Evolutionary conservation across 805 yeast genomes (phyloP).

Genomic region (Starmerella roubikii): DNA sequence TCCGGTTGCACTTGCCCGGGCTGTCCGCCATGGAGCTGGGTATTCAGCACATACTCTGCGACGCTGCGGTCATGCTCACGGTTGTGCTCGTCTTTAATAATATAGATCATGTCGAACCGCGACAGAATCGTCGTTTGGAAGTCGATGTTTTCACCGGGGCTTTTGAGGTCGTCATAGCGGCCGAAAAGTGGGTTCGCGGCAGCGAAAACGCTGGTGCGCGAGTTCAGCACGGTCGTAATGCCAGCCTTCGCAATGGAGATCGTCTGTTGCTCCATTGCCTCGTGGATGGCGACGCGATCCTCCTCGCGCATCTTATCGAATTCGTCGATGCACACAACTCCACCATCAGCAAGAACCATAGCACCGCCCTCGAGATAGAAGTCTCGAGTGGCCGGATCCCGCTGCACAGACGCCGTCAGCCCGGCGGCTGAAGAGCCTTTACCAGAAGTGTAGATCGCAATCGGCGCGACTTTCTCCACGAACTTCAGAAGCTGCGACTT

Average conservation of each 20-base stretch:
- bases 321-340: slow-evolving; percentile 98
- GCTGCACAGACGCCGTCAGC: slow-evolving; percentile 92
- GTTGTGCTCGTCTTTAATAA: slow-evolving; percentile 90
- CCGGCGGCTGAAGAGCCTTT: slow-evolving; percentile 99
- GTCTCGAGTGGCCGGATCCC: slow-evolving; percentile 74
- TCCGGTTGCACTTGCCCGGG: slow-evolving; percentile 32
- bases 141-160: slow-evolving; percentile 96
- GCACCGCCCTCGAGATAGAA: slow-evolving; percentile 98
- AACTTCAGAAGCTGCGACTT: slow-evolving; percentile 91
- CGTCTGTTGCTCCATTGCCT: slow-evolving; percentile 99
- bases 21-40: slow-evolving; percentile 69
- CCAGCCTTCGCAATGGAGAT: slow-evolving; percentile 99
- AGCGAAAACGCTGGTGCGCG: slow-evolving; percentile 91
- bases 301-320: slow-evolving; percentile 99
- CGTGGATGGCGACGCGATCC: slow-evolving; percentile 97
- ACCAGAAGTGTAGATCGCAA: slow-evolving; percentile 93
- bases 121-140: slow-evolving; percentile 94
- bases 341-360: slow-evolving; percentile 99
- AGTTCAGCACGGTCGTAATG: slow-evolving; percentile 88
- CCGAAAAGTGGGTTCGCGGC: slow-evolving; percentile 98
- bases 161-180: slow-evolving; percentile 85
- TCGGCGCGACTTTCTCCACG: slow-evolving; percentile 89
- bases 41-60: slow-evolving; percentile 88
- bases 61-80: slow-evolving; percentile 72
- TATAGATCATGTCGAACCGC: slow-evolving; percentile 96